Evolutionary conservation across 2,329 filamentous ascomycete genomes (phyloP), one percentile per base, ranked within the genome.

Genomic region (Parastagonospora avenae): DNA sequence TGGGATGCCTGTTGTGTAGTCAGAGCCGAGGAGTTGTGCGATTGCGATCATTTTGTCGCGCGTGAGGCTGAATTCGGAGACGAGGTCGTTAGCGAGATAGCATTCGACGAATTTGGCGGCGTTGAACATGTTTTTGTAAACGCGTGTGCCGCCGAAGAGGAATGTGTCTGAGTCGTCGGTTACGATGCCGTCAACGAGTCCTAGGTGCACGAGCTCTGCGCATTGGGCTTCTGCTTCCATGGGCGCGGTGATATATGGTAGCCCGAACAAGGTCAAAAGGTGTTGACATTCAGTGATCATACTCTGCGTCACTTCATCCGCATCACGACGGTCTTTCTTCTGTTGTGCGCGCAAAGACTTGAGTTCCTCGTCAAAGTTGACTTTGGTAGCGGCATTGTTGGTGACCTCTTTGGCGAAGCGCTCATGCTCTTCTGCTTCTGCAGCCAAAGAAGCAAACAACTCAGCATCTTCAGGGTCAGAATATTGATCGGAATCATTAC

Each of bases 51-150:
- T 85, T 66, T 93, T 91, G 46, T 88, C 82, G n/a, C 93, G 85
- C 2, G 90, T 88, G 0, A 99, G 83, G 0, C 90, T 91, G 55
- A 97, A 88, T 64, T 99, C 95, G 62, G 89, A 89, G 65, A 96
- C 91, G 0, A 99, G 80, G 66, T 99, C 94, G 0, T 79, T 80
- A 2, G 86, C 78, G 8, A 99, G 82, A 70, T 97, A 99, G 75
- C 94, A 97, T 76, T 99, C 94, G 36, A 99, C 94, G 64, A 91
- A 96, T 71, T 99, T 99, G 73, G 94, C 94, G 64, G 91, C 88
- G 74, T 97, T 99, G 80, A 99, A 99, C 92, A 99, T 96, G 78
- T 99, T 99, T 74, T 99, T 99, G 81, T 99, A 99, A 16, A 99
- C 89, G 14, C 93, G 83, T 0, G 92, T 99, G 32, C 94, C 95